Conservation (phyloP, 441 rosid species). For the Iberis amara region DNA sequence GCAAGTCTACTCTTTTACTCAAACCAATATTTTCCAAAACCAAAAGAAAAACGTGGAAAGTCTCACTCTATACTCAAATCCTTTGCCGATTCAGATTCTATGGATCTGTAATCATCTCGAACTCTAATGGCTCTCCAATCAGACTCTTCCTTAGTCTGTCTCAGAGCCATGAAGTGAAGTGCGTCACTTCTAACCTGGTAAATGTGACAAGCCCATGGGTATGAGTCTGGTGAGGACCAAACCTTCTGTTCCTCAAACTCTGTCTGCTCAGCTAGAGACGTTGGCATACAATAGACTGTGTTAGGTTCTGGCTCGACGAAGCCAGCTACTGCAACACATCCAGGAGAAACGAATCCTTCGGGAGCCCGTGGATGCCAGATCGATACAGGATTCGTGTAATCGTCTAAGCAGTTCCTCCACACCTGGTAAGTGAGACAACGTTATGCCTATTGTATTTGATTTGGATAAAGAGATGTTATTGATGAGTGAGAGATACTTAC, state of each 20-base stretch:
- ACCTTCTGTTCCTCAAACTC: slow-evolving; percentile 85
- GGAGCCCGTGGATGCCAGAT: slow-evolving; percentile 97
- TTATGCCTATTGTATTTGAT: background rate
- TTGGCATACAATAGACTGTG: slow-evolving; percentile 58
- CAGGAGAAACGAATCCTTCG: slow-evolving; percentile 67
- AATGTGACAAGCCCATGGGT: slow-evolving; percentile 89
- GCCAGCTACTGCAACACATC: slow-evolving; percentile 64
- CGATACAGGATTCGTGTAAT: slow-evolving; percentile 63
- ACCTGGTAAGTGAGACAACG: slow-evolving; percentile 39
- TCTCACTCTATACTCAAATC: slow-evolving; percentile 25
- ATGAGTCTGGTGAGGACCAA: slow-evolving; percentile 81
- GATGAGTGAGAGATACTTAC: slow-evolving; percentile 40
- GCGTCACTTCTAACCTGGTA: slow-evolving; percentile 88
- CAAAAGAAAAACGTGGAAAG: background rate
- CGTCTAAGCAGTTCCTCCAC: slow-evolving; percentile 90
- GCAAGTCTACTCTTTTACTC: slow-evolving; percentile 12
- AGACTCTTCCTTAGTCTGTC: slow-evolving; percentile 68
- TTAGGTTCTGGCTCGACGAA: slow-evolving; percentile 65
- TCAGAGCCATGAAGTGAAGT: slow-evolving; percentile 79
- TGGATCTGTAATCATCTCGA: slow-evolving; percentile 45
- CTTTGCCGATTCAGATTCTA: slow-evolving; percentile 23
- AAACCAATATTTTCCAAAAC: background rate
- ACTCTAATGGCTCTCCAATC: slow-evolving; percentile 82
- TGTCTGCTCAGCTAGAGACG: slow-evolving; percentile 61
- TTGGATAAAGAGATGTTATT: slow-evolving; percentile 2